Evolutionary conservation across 352 stramenopile genomes (phyloP).

Genomic region (Bremia lactucae): DNA sequence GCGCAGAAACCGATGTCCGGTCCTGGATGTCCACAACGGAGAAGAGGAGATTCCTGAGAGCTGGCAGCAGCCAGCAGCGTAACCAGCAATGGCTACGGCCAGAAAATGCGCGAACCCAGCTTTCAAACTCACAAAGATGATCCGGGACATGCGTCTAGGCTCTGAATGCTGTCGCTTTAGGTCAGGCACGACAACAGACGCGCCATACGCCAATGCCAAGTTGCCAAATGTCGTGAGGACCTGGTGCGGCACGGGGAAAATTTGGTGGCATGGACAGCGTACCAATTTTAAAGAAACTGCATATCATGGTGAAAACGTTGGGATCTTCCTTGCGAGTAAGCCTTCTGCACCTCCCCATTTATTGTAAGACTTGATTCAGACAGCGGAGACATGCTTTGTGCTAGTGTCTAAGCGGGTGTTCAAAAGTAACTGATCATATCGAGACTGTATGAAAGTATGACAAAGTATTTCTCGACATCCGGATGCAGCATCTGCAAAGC

Average conservation of each 20-base stretch:
- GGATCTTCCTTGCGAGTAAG: too few relatives aligned
- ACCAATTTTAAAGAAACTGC: slow-evolving; percentile 53
- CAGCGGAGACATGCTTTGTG: too few relatives aligned
- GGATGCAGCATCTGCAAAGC: too few relatives aligned
- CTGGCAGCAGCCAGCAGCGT: slow-evolving; percentile 30
- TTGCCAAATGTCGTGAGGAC: slow-evolving; percentile 23
- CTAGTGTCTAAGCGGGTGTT: too few relatives aligned
- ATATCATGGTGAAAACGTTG: slow-evolving; percentile 65
- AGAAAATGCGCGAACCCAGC: slow-evolving; percentile 28
- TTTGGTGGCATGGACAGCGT: slow-evolving; percentile 61
- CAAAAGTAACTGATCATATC: too few relatives aligned
- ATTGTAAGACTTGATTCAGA: too few relatives aligned
- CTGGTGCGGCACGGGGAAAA: slow-evolving; percentile 38
- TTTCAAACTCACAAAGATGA: slow-evolving; percentile 26
- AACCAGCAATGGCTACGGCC: slow-evolving; percentile 27
- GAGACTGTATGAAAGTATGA: too few relatives aligned
- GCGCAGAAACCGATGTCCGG: slow-evolving; percentile 8
- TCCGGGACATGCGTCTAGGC: slow-evolving; percentile 30
- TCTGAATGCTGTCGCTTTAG: slow-evolving; percentile 33
- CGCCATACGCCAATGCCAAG: slow-evolving; percentile 20
- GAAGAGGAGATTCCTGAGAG: slow-evolving; percentile 31
- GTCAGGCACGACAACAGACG: slow-evolving; percentile 20
- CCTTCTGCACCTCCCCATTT: too few relatives aligned
- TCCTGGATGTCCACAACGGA: slow-evolving; percentile 19
- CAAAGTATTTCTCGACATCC: too few relatives aligned